Evolutionary conservation across 2,329 filamentous ascomycete species (phyloP).

Genomic region (Endoconidiophora laricicola): DNA sequence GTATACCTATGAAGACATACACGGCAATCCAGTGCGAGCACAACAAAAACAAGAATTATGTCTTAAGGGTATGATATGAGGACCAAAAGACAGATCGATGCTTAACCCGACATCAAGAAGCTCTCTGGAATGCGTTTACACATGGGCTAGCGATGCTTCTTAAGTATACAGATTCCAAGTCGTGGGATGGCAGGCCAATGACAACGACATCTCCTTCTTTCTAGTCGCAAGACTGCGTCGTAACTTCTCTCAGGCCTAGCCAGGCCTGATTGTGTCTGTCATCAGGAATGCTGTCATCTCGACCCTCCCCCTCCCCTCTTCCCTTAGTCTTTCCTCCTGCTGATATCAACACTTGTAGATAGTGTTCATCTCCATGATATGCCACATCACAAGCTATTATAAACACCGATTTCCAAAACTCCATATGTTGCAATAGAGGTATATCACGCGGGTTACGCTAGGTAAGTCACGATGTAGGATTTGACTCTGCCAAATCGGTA

Average conservation of each 20-base stretch:
- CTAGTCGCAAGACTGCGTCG: neutral
- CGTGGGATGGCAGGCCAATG: neutral
- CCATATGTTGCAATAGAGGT: neutral
- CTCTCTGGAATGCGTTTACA: neutral
- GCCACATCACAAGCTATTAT: neutral
- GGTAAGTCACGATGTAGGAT: too few relatives aligned
- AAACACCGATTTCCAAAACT: neutral
- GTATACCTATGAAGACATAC: too few relatives aligned
- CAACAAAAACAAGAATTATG: too few relatives aligned
- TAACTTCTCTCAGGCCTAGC: neutral
- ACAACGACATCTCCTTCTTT: too few relatives aligned
- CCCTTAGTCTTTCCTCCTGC: too few relatives aligned
- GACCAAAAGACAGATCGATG: too few relatives aligned
- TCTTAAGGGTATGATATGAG: neutral
- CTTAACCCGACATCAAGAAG: neutral
- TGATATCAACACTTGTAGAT: too few relatives aligned
- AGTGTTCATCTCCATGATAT: too few relatives aligned
- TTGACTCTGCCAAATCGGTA: too few relatives aligned
- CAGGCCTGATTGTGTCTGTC: too few relatives aligned
- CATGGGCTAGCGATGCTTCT: conserved; percentile 2
- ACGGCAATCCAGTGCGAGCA: too few relatives aligned
- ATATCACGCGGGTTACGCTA: neutral
- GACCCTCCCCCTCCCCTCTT: neutral
- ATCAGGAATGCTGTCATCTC: neutral
- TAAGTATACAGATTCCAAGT: neutral